phyloP scores from a whole-genome alignment of 371 early-diverging fungal species.

The Mortierella sp. region DNA sequence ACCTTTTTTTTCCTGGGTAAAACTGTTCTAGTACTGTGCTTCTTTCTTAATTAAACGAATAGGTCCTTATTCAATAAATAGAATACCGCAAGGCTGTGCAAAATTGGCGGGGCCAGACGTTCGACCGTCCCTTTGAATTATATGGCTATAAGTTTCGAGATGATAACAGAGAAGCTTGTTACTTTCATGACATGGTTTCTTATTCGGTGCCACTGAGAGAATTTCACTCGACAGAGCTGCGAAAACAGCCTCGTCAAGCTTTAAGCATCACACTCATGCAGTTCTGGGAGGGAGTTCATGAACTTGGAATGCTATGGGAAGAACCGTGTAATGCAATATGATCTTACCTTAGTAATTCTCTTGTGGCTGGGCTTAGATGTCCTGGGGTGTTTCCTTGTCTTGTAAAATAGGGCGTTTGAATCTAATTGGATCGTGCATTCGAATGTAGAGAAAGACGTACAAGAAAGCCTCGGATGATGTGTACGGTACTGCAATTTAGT shows the following conservation, averaged over 20 bases:
- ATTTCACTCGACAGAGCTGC: not conserved
- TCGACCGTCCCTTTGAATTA: not conserved
- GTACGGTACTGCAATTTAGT: constrained; percentile 66
- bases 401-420: not conserved
- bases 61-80: not conserved
- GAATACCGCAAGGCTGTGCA: not conserved
- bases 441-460: constrained; percentile 14
- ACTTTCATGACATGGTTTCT: not conserved
- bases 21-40: not conserved
- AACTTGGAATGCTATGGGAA: not conserved
- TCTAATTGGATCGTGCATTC: constrained; percentile 2
- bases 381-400: not conserved
- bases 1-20: not conserved
- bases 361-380: not conserved
- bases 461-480: not conserved
- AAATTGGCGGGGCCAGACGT: not conserved
- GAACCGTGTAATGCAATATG: not conserved
- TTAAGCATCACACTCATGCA: not conserved
- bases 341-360: not conserved
- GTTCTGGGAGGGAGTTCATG: not conserved
- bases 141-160: not conserved
- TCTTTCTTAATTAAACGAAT: not conserved
- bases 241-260: not conserved
- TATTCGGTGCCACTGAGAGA: not conserved
- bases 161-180: not conserved